Evolutionary conservation across 2,329 filamentous ascomycete genomes (phyloP).

Genomic region (Stachybotrys chartarum): DNA sequence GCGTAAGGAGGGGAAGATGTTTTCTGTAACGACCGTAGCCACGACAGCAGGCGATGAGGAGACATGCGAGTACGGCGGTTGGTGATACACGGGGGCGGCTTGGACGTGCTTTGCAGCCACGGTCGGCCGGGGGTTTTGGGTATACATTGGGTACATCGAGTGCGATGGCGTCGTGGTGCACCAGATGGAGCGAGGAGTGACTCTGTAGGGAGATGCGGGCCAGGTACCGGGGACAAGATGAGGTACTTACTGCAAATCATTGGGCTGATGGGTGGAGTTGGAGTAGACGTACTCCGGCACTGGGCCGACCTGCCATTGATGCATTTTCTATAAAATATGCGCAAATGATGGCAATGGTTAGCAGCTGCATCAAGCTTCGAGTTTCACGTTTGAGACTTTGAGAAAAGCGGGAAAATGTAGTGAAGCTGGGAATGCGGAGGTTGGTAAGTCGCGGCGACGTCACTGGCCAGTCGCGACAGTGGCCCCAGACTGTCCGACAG

Average conservation of each 20-base stretch:
- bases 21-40: background rate
- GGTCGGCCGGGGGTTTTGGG: slow-evolving; percentile 4
- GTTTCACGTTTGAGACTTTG: background rate
- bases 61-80: slow-evolving; percentile 9
- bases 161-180: slow-evolving; percentile 8
- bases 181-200: slow-evolving; percentile 6
- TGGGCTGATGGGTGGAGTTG: slow-evolving; percentile 45
- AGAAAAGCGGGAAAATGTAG: background rate
- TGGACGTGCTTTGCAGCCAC: slow-evolving; percentile 7
- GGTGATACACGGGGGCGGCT: slow-evolving; percentile 15
- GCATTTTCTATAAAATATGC: slow-evolving; percentile 40
- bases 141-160: slow-evolving; percentile 11
- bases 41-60: slow-evolving; percentile 12
- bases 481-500: background rate
- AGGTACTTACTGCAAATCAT: slow-evolving; percentile 53
- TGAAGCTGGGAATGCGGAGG: slow-evolving; percentile 1
- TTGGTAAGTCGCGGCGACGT: background rate
- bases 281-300: slow-evolving; percentile 53
- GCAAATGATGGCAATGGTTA: slow-evolving; percentile 14
- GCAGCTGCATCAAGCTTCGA: background rate
- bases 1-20: background rate
- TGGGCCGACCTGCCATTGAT: slow-evolving; percentile 55
- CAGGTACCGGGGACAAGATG: slow-evolving; percentile 23
- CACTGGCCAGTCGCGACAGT: background rate
- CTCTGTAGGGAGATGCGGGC: slow-evolving; percentile 3